Evolutionary conservation across 2,329 filamentous ascomycete genomes (phyloP), one percentile per base, ranked within the genome.

Genomic region (Cylindrodendrum hubeiense): DNA sequence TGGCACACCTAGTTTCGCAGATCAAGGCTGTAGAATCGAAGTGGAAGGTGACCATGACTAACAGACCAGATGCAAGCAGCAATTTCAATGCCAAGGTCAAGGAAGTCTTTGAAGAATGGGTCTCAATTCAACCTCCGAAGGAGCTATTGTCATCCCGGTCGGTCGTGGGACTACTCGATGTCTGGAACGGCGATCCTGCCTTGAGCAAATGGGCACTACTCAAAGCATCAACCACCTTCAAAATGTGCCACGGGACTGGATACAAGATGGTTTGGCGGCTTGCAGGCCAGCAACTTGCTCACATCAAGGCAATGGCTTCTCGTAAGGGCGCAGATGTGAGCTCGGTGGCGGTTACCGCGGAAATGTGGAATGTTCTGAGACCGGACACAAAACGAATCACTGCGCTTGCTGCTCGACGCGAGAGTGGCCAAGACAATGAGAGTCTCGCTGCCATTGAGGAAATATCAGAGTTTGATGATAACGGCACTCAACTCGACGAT

Each of bases 211-310:
- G 85, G 86, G 78, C 80, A 3, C 73, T 86, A 3, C 74, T 88
- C 17, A 86, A 86, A 62, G 87, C 86, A 0, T 87, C 85, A 1
- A 77, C 77, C 4, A 75, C 80, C 4, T 88, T 86, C 71, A 81
- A 80, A 44, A 43, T 77, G n/a, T 79, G 76, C 37, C 78, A 81
- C 67, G 54, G 64, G 0, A 62, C 4, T 0, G 63, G 54, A 0
- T 61, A 75, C 0, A 69, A 44, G 0, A 83, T 88, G 56, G 71
- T 79, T 1, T 89, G 85, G 84, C 74, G 74, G 12, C 79, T 88
- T 65, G 82, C 82, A 0, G 86, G 86, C 0, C 77, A 75, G 1
- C 85, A 88, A 71, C 78, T 88, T 3, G 81, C 79, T 8, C 74
- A 74, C 34, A 78, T 89, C 63, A 89, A 89, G 70, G 79, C 80